Evolutionary conservation across 1,284 basidiomycete species (phyloP).

Genomic region (Rhodotorula sp.): DNA sequence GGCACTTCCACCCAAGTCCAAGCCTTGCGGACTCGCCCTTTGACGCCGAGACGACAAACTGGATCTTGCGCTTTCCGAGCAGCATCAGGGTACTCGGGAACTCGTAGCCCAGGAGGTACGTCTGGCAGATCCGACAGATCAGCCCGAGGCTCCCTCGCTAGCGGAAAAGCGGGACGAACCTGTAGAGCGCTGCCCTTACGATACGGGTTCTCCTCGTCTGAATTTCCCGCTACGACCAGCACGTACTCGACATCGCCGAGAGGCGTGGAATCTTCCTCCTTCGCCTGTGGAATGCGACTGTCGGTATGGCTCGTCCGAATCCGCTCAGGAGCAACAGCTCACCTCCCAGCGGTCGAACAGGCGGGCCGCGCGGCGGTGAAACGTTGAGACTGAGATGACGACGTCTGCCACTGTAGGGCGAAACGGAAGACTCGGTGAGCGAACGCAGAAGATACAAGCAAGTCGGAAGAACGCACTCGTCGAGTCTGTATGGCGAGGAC

Average conservation of each 20-base stretch:
- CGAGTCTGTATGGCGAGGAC: neutral
- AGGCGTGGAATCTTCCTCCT: constrained; percentile 32
- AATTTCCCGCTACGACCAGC: constrained; percentile 77
- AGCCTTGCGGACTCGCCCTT: constrained; percentile 63
- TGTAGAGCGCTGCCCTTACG: constrained; percentile 86
- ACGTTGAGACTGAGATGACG: constrained; percentile 35
- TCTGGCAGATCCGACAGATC: constrained; percentile 55
- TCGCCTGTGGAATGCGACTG: constrained; percentile 1
- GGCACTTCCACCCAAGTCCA: too few relatives aligned
- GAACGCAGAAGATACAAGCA: neutral
- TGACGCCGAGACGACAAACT: constrained; percentile 79
- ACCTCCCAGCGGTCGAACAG: constrained; percentile 33
- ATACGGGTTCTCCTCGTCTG: constrained; percentile 76
- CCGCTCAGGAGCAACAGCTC: neutral
- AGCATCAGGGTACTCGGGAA: constrained; percentile 92
- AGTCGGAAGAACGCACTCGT: neutral
- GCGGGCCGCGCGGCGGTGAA: constrained; percentile 35
- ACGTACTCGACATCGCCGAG: constrained; percentile 58
- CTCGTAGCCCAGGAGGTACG: constrained; percentile 93
- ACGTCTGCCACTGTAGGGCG: constrained; percentile 32
- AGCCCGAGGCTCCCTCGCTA: neutral
- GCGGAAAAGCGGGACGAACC: constrained; percentile 55
- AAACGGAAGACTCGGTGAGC: neutral
- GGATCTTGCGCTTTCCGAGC: constrained; percentile 63
- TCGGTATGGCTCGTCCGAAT: neutral